A percentile compares a stretch with the other conserved stretches of the same genome.
phyloP scores from a whole-genome alignment of 73 alveolate genomes.

The Paramecium tetraurelia region DNA sequence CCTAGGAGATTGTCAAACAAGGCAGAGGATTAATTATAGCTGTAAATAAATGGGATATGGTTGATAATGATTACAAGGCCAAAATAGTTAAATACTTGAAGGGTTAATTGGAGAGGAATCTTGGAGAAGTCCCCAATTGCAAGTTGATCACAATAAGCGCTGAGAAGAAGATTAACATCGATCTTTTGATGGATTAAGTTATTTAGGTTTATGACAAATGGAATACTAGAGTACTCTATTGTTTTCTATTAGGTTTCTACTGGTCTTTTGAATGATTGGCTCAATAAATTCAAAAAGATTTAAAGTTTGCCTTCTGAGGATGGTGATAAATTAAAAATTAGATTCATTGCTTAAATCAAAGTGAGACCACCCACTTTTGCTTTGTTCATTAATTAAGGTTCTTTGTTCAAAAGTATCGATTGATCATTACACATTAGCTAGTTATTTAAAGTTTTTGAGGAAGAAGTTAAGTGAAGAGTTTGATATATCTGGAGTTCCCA shows the following conservation, averaged over 20 bases:
- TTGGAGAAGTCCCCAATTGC: conserved; percentile 73
- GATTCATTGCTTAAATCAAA: conserved; percentile 77
- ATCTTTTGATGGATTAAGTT: conserved; percentile 74
- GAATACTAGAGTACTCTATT: conserved; percentile 71
- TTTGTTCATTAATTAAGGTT: conserved; percentile 76
- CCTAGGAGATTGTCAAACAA: conserved; percentile 73
- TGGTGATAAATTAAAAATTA: conserved; percentile 72
- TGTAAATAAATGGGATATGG: conserved; percentile 91
- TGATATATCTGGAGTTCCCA: conserved; percentile 85
- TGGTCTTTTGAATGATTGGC: conserved; percentile 82
- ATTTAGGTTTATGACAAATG: conserved; percentile 83
- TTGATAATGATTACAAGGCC: conserved; percentile 76
- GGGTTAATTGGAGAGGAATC: conserved; percentile 70
- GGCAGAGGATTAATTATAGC: conserved; percentile 86
- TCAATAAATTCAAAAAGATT: conserved; percentile 69
- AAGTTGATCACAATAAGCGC: conserved; percentile 78
- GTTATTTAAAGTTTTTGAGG: conserved; percentile 68
- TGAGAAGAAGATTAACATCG: conserved; percentile 66
- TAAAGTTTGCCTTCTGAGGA: conserved; percentile 76
- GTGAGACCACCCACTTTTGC: conserved; percentile 91
- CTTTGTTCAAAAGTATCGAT: conserved; percentile 52
- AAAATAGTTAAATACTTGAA: conserved; percentile 74
- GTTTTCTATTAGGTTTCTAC: conserved; percentile 65
- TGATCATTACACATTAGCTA: not conserved
- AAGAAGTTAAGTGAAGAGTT: conserved; percentile 73